These are phyloP conservation scores for Erysimum cheiranthoides DNA, from an alignment of 345 rosid genomes.

Conservation along the genomic window DNA sequence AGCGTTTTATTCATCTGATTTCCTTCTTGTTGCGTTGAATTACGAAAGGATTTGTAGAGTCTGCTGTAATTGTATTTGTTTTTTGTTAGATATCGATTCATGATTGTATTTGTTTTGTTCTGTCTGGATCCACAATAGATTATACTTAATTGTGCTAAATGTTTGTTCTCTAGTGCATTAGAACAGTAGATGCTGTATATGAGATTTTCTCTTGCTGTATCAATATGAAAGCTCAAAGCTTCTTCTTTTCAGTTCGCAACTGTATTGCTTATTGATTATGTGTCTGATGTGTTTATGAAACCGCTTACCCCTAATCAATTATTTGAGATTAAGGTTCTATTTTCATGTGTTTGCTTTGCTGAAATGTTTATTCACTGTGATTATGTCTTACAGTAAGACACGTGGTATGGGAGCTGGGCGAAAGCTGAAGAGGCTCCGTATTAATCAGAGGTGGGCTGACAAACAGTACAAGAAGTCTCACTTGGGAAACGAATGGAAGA, in stretches of 20 bases:
- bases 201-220: not conserved
- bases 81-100: not conserved
- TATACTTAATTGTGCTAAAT: not conserved
- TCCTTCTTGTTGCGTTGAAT: not conserved
- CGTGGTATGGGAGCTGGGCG: slow-evolving; percentile 82
- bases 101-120: not conserved
- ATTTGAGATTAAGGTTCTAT: not conserved
- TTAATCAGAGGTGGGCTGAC: slow-evolving; percentile 75
- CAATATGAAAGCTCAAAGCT: not conserved
- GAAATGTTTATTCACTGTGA: not conserved
- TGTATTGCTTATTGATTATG: too few relatives aligned
- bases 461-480: slow-evolving; percentile 72
- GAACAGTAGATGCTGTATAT: not conserved
- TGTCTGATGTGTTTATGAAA: not conserved
- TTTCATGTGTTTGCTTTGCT: not conserved
- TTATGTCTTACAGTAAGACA: slow-evolving; percentile 55
- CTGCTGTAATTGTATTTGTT: not conserved
- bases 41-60: not conserved
- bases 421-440: slow-evolving; percentile 59
- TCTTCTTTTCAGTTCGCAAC: not conserved
- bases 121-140: not conserved
- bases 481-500: slow-evolving; percentile 76
- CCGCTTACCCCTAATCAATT: not conserved
- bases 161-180: not conserved
- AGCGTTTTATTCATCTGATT: not conserved